Percentiles rank a stretch among this genome's conserved stretches.
Evolutionary conservation across 345 rosid genomes (phyloP).

Genomic region (Brassica incana): DNA sequence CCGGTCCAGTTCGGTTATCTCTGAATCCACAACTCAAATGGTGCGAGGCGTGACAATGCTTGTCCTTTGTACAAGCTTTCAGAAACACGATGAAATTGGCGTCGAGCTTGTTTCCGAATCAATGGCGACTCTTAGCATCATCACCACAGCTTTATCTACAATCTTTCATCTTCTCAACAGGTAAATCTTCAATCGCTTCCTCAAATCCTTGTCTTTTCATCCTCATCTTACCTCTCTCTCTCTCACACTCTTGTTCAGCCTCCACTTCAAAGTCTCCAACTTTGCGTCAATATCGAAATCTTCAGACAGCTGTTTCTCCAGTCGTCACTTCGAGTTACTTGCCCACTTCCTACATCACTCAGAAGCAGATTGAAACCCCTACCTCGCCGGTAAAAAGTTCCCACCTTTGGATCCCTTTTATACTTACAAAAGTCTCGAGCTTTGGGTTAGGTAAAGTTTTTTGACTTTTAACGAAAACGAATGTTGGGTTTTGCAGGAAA

Average conservation of each 20-base stretch:
- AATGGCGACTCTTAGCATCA: slow-evolving; percentile 36
- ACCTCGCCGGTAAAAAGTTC: slow-evolving; percentile 21
- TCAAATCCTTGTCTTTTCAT: background rate
- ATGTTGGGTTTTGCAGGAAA: slow-evolving; percentile 48
- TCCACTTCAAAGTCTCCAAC: slow-evolving; percentile 36
- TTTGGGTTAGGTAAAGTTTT: background rate
- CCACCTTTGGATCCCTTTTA: background rate
- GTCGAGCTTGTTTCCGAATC: slow-evolving; percentile 40
- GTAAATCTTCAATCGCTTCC: slow-evolving; percentile 14
- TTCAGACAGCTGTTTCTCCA: slow-evolving; percentile 56
- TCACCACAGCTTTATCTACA: slow-evolving; percentile 31
- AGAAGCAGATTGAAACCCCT: slow-evolving; percentile 36
- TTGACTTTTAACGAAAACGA: slow-evolving; percentile 4
- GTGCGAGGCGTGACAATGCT: background rate
- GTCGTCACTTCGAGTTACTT: slow-evolving; percentile 59
- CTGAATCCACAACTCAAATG: background rate
- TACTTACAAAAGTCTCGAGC: slow-evolving; percentile 13
- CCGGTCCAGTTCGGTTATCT: background rate
- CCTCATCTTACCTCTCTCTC: slow-evolving; percentile 12
- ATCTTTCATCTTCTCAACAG: slow-evolving; percentile 24
- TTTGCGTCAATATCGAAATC: slow-evolving; percentile 49
- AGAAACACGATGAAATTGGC: slow-evolving; percentile 32
- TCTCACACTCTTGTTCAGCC: slow-evolving; percentile 18
- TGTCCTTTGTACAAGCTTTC: background rate
- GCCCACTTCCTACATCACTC: slow-evolving; percentile 47